A percentile compares a stretch with the other conserved stretches of the same genome.
Evolutionary conservation across 495 filamentous ascomycete species (phyloP).

Genomic region (Opeltia flavorubescens): DNA sequence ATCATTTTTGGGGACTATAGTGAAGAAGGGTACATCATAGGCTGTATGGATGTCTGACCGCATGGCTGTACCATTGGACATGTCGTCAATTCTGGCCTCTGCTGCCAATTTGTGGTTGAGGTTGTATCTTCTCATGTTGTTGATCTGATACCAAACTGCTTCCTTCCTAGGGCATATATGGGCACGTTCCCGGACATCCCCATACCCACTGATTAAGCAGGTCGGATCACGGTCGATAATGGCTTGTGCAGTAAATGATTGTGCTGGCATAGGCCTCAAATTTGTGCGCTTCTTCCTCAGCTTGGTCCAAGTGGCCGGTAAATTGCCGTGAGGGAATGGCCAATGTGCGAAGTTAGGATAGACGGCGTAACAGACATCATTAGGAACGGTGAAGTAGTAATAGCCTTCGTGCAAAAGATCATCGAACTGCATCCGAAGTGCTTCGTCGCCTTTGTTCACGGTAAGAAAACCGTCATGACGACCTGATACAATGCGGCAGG

Average conservation of each 20-base stretch:
- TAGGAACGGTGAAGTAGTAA: constrained; percentile 9
- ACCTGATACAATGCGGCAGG: neutral
- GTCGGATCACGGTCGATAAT: neutral
- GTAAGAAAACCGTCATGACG: neutral
- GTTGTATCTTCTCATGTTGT: constrained; percentile 10
- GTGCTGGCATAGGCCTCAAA: neutral
- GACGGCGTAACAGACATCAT: constrained; percentile 3
- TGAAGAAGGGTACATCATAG: constrained; percentile 8
- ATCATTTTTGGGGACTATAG: constrained; percentile 4
- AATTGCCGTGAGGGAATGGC: constrained; percentile 7
- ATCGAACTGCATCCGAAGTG: neutral
- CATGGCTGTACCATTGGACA: constrained; percentile 5
- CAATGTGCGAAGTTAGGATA: constrained; percentile 10
- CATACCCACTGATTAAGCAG: neutral
- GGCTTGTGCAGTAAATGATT: neutral
- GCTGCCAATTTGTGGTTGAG: neutral
- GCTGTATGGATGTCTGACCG: constrained; percentile 7
- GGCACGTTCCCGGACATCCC: constrained; percentile 5
- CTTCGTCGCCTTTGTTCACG: neutral
- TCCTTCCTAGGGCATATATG: constrained; percentile 9
- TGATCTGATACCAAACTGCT: constrained; percentile 6
- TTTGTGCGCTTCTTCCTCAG: neutral
- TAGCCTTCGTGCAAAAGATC: neutral
- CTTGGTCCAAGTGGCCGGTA: constrained; percentile 1
- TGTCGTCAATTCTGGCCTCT: constrained; percentile 2